phyloP scores from a whole-genome alignment of 768 basidiomycete genomes.

The Boletus rufocinnamomeus region DNA sequence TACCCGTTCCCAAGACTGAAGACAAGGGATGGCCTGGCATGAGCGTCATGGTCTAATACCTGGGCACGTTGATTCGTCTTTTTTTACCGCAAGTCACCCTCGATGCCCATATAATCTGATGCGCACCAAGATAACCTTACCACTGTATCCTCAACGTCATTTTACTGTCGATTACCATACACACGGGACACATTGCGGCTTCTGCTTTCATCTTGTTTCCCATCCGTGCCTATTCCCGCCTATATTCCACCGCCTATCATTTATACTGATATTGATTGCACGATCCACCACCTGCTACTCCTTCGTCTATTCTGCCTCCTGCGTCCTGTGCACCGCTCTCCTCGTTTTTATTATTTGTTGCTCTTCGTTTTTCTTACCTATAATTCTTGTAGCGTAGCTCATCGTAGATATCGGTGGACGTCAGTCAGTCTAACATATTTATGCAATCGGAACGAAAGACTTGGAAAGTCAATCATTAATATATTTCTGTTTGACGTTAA shows the following conservation, averaged over 20 bases:
- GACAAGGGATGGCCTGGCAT: constrained; percentile 37
- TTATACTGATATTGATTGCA: constrained; percentile 32
- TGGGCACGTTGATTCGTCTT: constrained; percentile 7
- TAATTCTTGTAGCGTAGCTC: constrained; percentile 3
- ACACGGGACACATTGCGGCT: constrained; percentile 26
- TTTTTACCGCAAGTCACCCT: constrained; percentile 18
- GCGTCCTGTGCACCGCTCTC: neutral
- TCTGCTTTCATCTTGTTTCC: constrained; percentile 20
- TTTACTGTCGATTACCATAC: constrained; percentile 28
- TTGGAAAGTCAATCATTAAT: constrained; percentile 19
- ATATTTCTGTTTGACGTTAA: constrained; percentile 1
- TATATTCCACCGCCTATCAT: constrained; percentile 11
- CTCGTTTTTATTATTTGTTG: neutral
- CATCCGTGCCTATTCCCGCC: constrained; percentile 9
- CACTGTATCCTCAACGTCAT: constrained; percentile 19
- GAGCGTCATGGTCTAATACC: constrained; percentile 33
- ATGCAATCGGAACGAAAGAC: constrained; percentile 28
- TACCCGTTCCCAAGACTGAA: constrained; percentile 33
- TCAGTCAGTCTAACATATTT: constrained; percentile 28
- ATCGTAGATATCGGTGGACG: constrained; percentile 30
- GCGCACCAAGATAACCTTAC: constrained; percentile 19
- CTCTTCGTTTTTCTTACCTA: neutral
- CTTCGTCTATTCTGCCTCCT: neutral
- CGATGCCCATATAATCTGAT: constrained; percentile 30
- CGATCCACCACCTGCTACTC: constrained; percentile 3